These are phyloP conservation scores for Phytophthora sansomeana DNA, from an alignment of 352 stramenopile species.

Conservation along the genomic window DNA sequence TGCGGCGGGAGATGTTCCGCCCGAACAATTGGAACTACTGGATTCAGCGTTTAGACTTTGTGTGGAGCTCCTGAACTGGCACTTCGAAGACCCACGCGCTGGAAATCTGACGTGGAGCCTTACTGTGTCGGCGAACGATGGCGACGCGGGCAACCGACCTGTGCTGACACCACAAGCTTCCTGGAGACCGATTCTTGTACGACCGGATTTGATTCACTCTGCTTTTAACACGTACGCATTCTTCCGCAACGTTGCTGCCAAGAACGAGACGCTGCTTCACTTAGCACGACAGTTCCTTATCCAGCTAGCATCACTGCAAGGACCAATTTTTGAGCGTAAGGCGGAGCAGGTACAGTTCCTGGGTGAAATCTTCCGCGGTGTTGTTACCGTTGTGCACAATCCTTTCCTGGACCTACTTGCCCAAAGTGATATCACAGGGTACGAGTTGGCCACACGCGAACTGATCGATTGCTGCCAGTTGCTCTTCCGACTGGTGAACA, in stretches of 20 bases:
- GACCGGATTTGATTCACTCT: slow-evolving; percentile 81
- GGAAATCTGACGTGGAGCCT: slow-evolving; percentile 81
- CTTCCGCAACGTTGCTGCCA: slow-evolving; percentile 70
- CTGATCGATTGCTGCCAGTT: slow-evolving; percentile 88
- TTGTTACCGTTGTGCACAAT: slow-evolving; percentile 67
- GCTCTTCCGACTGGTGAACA: slow-evolving; percentile 79
- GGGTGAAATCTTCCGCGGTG: slow-evolving; percentile 73
- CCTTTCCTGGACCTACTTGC: slow-evolving; percentile 81
- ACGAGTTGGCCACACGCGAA: slow-evolving; percentile 80
- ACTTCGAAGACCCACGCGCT: slow-evolving; percentile 59
- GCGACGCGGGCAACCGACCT: slow-evolving; percentile 39
- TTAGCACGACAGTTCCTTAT: slow-evolving; percentile 83
- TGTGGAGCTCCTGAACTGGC: slow-evolving; percentile 85
- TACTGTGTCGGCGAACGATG: slow-evolving; percentile 42
- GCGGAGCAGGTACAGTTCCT: slow-evolving; percentile 74
- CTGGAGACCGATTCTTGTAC: slow-evolving; percentile 75
- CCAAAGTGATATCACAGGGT: slow-evolving; percentile 62
- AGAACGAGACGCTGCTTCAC: slow-evolving; percentile 80
- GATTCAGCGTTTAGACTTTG: slow-evolving; percentile 80
- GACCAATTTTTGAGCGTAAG: slow-evolving; percentile 72
- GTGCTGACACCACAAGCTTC: slow-evolving; percentile 68
- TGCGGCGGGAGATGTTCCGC: slow-evolving; percentile 43
- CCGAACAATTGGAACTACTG: slow-evolving; percentile 76
- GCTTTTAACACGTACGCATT: slow-evolving; percentile 89
- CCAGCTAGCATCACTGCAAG: slow-evolving; percentile 79